Percentiles rank a stretch among this genome's conserved stretches.
Conservation (phyloP, 768 basidiomycete genomes). For the Tulasnella calospora region DNA sequence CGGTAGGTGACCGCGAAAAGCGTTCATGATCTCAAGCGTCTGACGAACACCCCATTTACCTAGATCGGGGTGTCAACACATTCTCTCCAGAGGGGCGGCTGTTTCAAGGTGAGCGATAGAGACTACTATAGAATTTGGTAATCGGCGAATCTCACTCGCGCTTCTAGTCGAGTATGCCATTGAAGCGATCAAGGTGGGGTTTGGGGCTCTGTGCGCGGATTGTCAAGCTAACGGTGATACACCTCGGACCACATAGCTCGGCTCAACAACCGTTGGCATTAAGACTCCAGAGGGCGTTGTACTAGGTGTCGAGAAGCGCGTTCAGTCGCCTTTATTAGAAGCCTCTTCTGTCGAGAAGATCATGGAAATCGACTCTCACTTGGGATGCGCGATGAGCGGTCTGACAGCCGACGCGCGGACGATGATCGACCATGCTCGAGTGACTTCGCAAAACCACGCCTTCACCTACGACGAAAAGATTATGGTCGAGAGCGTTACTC, state of each 20-base stretch:
- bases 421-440: conserved; percentile 99
- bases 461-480: conserved; percentile 97
- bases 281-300: conserved; percentile 85
- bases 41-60: background rate
- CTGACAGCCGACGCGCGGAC: conserved; percentile 97
- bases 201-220: background rate
- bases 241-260: conserved; percentile 55
- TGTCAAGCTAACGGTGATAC: conserved; percentile 7
- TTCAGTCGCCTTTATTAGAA: conserved; percentile 93
- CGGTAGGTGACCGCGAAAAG: conserved; percentile 45
- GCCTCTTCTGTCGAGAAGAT: conserved; percentile 97
- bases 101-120: conserved; percentile 73
- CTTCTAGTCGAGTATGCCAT: conserved; percentile 94
- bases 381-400: conserved; percentile 94
- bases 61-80: conserved; percentile 96
- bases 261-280: conserved; percentile 95
- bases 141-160: conserved; percentile 18
- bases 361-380: conserved; percentile 97
- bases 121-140: background rate
- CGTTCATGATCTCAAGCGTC: conserved; percentile 1
- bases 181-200: conserved; percentile 88
- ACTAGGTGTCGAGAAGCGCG: conserved; percentile 96
- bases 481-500: conserved; percentile 95
- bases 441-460: conserved; percentile 89
- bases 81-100: conserved; percentile 98